Evolutionary conservation across 805 yeast genomes (phyloP), one percentile per base, ranked within the genome.

Genomic region (Torulaspora maleeae): DNA sequence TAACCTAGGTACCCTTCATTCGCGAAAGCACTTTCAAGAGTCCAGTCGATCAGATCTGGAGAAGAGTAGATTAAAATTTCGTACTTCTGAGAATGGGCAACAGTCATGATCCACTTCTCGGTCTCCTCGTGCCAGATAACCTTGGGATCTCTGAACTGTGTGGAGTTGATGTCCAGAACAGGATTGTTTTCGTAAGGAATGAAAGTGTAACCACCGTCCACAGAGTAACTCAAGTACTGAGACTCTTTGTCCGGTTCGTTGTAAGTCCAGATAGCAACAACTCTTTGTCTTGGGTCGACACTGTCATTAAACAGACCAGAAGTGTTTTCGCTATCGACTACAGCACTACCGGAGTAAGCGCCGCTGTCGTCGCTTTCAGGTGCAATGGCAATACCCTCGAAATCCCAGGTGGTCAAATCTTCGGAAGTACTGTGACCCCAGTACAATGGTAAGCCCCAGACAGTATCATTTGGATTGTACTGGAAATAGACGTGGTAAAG

Each of bases 391-490:
- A 59, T 44, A 4, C 57, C 64, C 43, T 61, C 57, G 36, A 67
- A 60, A 9, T 56, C 49, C 74, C 74, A 70, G 35, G 48, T 48
- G 6, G 56, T 42, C 46, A 68, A 52, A 49, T 70, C 71, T 4
- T 58, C 47, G 11, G 72, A 66, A 10, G 65, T 60, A 11, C 73
- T 67, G 47, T 71, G 75, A 8, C 75, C 75, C 75, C 75, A 71
- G 47, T 57, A 64, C 38, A 66, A 44, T 17, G 69, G 71, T 27
- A 51, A 47, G 1, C 63, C 71, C 61, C 71, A 65, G 3, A 56
- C 52, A 4, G 63, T 56, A 11, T 43, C 64, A 36, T 63, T 53
- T 2, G 73, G 73, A 45, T 68, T 64, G 55, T 59, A 63, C 50
- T 71, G 75, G 52, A 53, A 71, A 58, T 68, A 71, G 41, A 63